These are phyloP conservation scores for Isatis tinctoria DNA, from an alignment of 345 rosid species.

Conservation along the genomic window DNA sequence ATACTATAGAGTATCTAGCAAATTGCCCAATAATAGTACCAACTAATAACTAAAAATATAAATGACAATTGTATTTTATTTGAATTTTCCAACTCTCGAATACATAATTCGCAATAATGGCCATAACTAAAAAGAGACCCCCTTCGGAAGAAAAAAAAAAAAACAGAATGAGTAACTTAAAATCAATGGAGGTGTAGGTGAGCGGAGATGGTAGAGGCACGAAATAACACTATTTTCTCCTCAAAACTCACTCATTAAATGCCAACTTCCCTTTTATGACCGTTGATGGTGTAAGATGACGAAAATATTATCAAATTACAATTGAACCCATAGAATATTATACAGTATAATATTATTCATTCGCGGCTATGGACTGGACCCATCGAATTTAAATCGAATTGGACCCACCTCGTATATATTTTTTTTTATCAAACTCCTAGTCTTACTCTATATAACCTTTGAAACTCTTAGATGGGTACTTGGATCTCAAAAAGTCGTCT, in stretches of 20 bases:
- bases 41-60: neutral
- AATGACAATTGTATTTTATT: neutral
- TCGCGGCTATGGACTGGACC: constrained; percentile 21
- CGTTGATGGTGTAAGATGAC: constrained; percentile 26
- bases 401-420: constrained; percentile 23
- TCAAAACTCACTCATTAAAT: constrained; percentile 21
- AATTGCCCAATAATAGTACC: neutral
- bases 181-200: constrained; percentile 23
- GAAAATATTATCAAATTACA: constrained; percentile 7
- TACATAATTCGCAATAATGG: constrained; percentile 26
- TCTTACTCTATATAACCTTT: constrained; percentile 21
- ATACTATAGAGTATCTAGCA: neutral
- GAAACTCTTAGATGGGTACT: constrained; percentile 16
- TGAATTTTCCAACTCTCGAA: neutral
- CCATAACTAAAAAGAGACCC: constrained; percentile 19
- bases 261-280: constrained; percentile 36
- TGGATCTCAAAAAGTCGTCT: constrained; percentile 14
- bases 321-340: neutral
- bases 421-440: constrained; percentile 5
- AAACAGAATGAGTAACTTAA: constrained; percentile 31
- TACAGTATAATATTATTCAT: neutral
- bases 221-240: constrained; percentile 3
- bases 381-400: constrained; percentile 12
- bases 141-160: neutral
- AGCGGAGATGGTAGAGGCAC: constrained; percentile 31